Evolutionary conservation across 441 rosid genomes (phyloP), one percentile per base, ranked within the genome.

Genomic region (Caryocar brasiliense): DNA sequence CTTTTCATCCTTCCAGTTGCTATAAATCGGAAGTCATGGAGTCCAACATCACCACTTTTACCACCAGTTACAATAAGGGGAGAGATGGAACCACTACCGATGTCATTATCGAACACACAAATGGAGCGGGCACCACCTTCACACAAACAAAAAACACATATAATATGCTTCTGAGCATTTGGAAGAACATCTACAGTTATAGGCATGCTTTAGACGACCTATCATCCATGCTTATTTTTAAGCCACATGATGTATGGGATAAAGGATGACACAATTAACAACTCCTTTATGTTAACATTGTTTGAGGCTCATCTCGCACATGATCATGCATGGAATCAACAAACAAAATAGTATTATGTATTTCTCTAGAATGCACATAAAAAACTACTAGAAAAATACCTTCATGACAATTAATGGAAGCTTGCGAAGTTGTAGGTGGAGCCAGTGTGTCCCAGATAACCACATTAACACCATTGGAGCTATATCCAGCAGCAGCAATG

Each of bases 371-470:
- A 42, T 18, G 11, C 36, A 32, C 11, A 56, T 47, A 9, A 10
- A 40, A 5, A 33, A 24, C 24, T 24, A 32, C 30, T 44, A 24
- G 40, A 62, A 59, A 50, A 53, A 54, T 53, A 90, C 96, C 98
- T 78, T 91, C 93, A 74, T 91, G 96, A 66, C 95, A 85, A 49
- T 63, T 54, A 61, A 85, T 79, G 51, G 95, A 81, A 62, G 98
- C 96, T 48, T 63, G 88, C 4, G 95, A 85, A 43, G 91, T 85
- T 59, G 91, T 68, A 40, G 98, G 86, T 2, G 95, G 98, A 64
- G 96, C 98, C 71, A 85, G 61, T 32, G 95, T 87, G 68, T 91
- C 98, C 98, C 98, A 91, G 55, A 91, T 64, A 46, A 91, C 96
- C 29, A 81, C 95, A 71, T 87, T 91, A 57, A 70, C 80, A 67